Conservation (phyloP, 2,329 filamentous ascomycete species). For the Stemphylium lycopersici region DNA sequence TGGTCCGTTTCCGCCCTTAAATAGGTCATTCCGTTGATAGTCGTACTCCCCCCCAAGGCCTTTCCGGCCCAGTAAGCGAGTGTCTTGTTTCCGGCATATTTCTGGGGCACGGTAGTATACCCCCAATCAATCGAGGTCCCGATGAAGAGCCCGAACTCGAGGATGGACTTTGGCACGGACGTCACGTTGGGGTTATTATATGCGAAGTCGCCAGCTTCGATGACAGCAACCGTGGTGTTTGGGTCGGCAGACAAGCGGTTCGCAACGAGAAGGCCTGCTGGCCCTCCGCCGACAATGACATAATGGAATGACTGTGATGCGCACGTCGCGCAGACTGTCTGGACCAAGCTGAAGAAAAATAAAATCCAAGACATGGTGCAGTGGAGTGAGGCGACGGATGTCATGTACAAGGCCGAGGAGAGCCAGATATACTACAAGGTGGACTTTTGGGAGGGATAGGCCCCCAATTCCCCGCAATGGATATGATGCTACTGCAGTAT, state of each 20-base stretch:
- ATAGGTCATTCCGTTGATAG: constrained; percentile 53
- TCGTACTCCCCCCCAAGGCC: constrained; percentile 51
- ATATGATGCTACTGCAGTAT: no score
- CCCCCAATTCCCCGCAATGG: no score
- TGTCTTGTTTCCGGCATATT: constrained; percentile 37
- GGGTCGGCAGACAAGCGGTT: constrained; percentile 35
- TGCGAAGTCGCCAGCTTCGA: constrained; percentile 44
- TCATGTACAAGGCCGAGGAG: no score
- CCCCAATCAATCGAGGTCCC: constrained; percentile 50
- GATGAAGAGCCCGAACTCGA: constrained; percentile 31
- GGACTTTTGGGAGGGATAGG: no score
- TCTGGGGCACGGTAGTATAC: constrained; percentile 49
- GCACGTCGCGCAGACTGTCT: constrained; percentile 9
- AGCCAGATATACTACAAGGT: no score
- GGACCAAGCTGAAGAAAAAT: not conserved
- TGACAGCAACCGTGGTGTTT: constrained; percentile 32
- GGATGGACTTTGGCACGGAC: constrained; percentile 20
- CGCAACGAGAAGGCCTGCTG: constrained; percentile 42
- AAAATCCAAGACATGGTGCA: constrained; percentile 4
- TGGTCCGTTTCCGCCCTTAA: constrained; percentile 42
- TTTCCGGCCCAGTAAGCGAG: constrained; percentile 50
- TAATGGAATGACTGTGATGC: constrained; percentile 35
- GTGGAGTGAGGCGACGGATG: no score
- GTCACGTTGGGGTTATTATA: constrained; percentile 42
- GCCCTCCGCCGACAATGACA: constrained; percentile 43